Evolutionary conservation across 192 early-diverging fungal species (phyloP), one percentile per base, ranked within the genome.

Genomic region (Umbelopsis sp.): DNA sequence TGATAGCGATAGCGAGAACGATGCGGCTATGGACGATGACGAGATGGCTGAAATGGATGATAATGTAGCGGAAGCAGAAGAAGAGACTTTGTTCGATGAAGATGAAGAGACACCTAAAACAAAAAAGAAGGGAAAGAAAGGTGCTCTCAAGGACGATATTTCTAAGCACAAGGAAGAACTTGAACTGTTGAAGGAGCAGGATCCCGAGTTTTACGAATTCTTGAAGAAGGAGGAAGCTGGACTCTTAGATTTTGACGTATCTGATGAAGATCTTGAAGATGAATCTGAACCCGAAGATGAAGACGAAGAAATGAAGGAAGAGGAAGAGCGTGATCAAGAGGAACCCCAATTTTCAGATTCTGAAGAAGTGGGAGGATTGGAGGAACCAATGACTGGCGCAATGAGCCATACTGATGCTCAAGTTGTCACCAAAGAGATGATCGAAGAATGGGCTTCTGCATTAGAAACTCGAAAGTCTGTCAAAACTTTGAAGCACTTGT

Each of bases 181-280:
- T 49, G 91, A 97, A 47, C 84, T 89, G 8, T 84, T 98, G 80
- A 91, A 92, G 73, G 80, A 90, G 68, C 90, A 90, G 73, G 96
- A 99, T 72, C 95, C 96, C 16, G 87, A 91, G 73, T 99, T 99
- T 78, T 95, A 90, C 84, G 83, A 99, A 79, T 99, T 87, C 76
- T 82, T 99, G 81, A 74, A 91, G 73, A 87, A 97, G 79, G 94
- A 97, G 69, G 94, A 97, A 80, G 74, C 86, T 36, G 89, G 83
- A 50, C 88, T 96, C 54, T 83, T 99, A 47, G 86, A 90, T 12
- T 96, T 98, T 83, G 88, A 88, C 22, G 79, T 88, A 36, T 81
- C 84, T 25, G 81, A 80, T 21, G 82, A 77, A 49, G 81, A 84
- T 29, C 82, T 82, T 6, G 87, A 85, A 34, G 83, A 72, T 41